A percentile compares a stretch with the other conserved stretches of the same genome.
Evolutionary conservation across 768 basidiomycete genomes (phyloP).

Genomic region (Panellus pusillus): DNA sequence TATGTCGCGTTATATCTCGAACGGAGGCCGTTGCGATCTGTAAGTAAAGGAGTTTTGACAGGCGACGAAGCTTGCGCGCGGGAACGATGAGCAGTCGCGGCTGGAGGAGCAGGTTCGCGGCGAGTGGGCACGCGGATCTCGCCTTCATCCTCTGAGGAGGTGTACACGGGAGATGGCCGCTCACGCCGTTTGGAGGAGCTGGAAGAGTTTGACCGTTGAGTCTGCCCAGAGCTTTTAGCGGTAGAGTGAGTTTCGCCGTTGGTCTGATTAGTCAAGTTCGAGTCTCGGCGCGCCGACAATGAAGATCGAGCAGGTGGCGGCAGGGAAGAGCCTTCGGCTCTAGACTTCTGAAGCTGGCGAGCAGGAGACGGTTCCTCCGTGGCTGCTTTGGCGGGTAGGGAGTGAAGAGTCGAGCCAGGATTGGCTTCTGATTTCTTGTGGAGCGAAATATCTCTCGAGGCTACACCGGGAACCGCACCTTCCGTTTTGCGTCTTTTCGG

Average conservation of each 20-base stretch:
- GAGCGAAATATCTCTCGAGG: constrained; percentile 28
- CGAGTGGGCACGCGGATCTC: constrained; percentile 33
- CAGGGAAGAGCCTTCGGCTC: constrained; percentile 13
- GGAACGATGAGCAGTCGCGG: constrained; percentile 21
- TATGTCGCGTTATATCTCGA: constrained; percentile 54
- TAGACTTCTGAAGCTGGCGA: constrained; percentile 24
- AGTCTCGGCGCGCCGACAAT: constrained; percentile 5
- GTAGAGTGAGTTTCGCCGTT: constrained; percentile 7
- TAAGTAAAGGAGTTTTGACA: constrained; percentile 35
- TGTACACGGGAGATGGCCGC: constrained; percentile 62
- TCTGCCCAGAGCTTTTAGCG: constrained; percentile 27
- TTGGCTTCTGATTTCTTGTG: constrained; percentile 38
- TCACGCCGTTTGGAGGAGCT: constrained; percentile 27
- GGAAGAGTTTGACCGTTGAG: constrained; percentile 8
- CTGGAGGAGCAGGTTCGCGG: constrained; percentile 28
- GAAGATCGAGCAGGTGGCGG: constrained; percentile 16
- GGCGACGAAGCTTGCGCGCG: constrained; percentile 34
- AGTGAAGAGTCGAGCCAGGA: neutral
- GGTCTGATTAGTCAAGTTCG: constrained; percentile 2
- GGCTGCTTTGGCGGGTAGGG: constrained; percentile 23
- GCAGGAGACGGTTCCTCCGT: constrained; percentile 20
- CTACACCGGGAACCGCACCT: constrained; percentile 19
- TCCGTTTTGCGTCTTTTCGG: constrained; percentile 48
- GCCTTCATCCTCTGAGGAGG: constrained; percentile 65
- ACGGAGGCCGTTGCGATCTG: constrained; percentile 53